A percentile compares a stretch with the other conserved stretches of the same genome.
These are phyloP conservation scores for Aspergillus hortae DNA, from an alignment of 2,329 filamentous ascomycete species.

Conservation along the genomic window DNA sequence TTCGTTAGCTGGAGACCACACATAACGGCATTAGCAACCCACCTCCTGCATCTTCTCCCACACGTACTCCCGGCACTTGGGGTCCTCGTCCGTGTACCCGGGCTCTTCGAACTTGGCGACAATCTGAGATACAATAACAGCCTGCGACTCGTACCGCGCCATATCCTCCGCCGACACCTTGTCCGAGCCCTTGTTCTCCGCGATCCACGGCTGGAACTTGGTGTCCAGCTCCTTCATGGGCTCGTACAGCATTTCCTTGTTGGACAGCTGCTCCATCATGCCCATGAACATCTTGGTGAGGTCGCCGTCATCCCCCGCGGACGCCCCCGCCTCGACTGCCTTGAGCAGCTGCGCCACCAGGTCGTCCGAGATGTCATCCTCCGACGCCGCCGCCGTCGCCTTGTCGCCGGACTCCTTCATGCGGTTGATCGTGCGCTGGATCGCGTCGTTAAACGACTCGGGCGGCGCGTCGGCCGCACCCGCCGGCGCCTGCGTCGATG, in stretches of 20 bases:
- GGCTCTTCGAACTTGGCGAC: slow-evolving; percentile 81
- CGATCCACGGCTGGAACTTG: slow-evolving; percentile 88
- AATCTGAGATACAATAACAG: slow-evolving; percentile 76
- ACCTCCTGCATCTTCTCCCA: slow-evolving; percentile 98
- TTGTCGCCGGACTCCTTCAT: slow-evolving; percentile 88
- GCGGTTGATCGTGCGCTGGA: slow-evolving; percentile 88
- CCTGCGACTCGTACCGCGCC: slow-evolving; percentile 77
- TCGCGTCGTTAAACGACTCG: slow-evolving; percentile 84
- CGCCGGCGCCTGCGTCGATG: slow-evolving; percentile 17
- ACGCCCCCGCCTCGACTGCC: slow-evolving; percentile 68
- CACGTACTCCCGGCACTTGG: slow-evolving; percentile 82
- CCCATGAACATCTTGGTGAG: slow-evolving; percentile 92
- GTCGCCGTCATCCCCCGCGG: slow-evolving; percentile 69
- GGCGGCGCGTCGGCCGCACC: slow-evolving; percentile 44
- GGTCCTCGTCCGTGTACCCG: slow-evolving; percentile 76
- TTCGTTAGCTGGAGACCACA: background rate
- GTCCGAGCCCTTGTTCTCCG: slow-evolving; percentile 63
- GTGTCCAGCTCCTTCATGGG: slow-evolving; percentile 96
- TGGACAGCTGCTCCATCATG: slow-evolving; percentile 99
- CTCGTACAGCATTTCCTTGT: slow-evolving; percentile 97
- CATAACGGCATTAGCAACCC: slow-evolving; percentile 35
- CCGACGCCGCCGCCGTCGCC: slow-evolving; percentile 70
- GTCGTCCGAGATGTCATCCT: slow-evolving; percentile 67
- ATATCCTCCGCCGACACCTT: slow-evolving; percentile 66
- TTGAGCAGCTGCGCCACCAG: slow-evolving; percentile 90